Conservation (phyloP, 2,329 filamentous ascomycete genomes). For the Xylaria polymorpha region DNA sequence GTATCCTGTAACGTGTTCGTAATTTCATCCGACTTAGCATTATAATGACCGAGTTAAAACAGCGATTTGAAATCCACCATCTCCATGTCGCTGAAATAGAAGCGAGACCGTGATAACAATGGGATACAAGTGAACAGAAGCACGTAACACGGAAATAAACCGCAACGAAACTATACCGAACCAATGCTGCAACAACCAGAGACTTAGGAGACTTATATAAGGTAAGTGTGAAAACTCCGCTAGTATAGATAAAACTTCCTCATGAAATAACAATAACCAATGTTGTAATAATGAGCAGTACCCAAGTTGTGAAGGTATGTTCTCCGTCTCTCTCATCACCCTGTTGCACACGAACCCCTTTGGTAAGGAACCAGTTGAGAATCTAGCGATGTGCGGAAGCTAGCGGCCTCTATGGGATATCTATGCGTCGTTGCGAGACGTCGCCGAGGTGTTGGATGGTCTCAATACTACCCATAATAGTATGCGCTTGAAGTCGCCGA, state of each 20-base stretch:
- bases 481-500: background rate
- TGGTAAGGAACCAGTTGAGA: background rate
- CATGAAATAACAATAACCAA: background rate
- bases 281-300: background rate
- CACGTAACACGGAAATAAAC: background rate
- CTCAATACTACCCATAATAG: background rate
- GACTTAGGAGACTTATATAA: background rate
- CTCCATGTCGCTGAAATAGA: background rate
- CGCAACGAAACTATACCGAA: background rate
- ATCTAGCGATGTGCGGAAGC: background rate
- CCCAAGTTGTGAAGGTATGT: background rate
- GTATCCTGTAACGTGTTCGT: too few relatives aligned
- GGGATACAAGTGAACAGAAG: background rate
- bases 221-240: background rate
- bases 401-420: background rate
- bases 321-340: background rate
- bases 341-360: background rate
- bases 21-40: too few relatives aligned
- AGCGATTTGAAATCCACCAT: background rate
- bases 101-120: background rate
- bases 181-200: background rate
- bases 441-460: background rate
- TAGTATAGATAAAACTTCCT: background rate
- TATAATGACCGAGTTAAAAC: too few relatives aligned
- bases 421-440: background rate